Evolutionary conservation across 2,329 filamentous ascomycete genomes (phyloP).

Genomic region (Exophiala calicioides): DNA sequence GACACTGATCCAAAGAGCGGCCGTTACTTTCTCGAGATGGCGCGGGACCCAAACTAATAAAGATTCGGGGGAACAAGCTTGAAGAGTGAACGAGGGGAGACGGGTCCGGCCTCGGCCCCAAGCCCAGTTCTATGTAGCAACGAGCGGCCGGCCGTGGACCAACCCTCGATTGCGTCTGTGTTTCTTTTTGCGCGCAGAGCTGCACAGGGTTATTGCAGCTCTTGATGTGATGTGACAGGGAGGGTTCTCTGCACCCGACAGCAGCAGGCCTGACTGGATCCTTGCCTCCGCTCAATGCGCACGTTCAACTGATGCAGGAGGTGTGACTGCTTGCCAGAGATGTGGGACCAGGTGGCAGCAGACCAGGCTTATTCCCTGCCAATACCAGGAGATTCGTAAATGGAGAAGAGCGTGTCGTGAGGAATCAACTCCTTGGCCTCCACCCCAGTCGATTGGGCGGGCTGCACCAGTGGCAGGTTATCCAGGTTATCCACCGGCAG

Average conservation of each 20-base stretch:
- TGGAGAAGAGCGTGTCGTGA: constrained; percentile 17
- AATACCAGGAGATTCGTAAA: constrained; percentile 14
- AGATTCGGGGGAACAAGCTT: constrained; percentile 15
- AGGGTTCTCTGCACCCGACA: constrained; percentile 7
- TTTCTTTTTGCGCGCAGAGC: constrained; percentile 8
- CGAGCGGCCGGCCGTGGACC: constrained; percentile 7
- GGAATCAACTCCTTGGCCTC: too few species aligned
- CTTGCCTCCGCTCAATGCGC: constrained; percentile 16
- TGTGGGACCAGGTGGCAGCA: constrained; percentile 17
- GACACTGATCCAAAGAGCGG: constrained; percentile 19
- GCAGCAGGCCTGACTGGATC: constrained; percentile 15
- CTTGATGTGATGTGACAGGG: constrained; percentile 19
- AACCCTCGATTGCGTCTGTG: constrained; percentile 10
- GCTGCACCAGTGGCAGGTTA: constrained; percentile 19
- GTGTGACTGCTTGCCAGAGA: constrained; percentile 15
- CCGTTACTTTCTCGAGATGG: constrained; percentile 27
- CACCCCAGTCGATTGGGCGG: constrained; percentile 14
- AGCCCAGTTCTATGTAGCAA: constrained; percentile 20
- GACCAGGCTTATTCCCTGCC: constrained; percentile 12
- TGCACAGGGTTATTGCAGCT: constrained; percentile 3
- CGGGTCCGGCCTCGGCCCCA: constrained; percentile 16
- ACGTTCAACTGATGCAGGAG: constrained; percentile 22
- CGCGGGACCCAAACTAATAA: constrained; percentile 25
- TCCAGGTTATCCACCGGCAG: constrained; percentile 20
- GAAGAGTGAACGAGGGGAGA: constrained; percentile 7